Evolutionary conservation across 805 yeast species (phyloP).

Genomic region (Starmerella davenportii): DNA sequence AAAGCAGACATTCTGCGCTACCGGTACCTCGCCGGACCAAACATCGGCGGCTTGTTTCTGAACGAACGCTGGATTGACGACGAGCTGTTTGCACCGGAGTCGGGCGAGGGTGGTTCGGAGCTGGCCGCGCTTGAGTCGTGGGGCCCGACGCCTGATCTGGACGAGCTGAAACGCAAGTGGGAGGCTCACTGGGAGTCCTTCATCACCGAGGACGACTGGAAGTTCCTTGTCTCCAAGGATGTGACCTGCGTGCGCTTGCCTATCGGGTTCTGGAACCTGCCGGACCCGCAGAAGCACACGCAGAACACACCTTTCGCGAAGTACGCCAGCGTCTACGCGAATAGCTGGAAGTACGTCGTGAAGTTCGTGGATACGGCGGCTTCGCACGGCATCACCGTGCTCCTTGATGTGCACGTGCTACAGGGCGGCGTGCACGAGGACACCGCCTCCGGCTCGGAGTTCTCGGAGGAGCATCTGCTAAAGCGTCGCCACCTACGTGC

Average conservation of each 20-base stretch:
- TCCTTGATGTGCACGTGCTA: slow-evolving; percentile 73
- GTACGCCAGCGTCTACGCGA: slow-evolving; percentile 38
- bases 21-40: slow-evolving; percentile 56
- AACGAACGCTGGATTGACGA: slow-evolving; percentile 65
- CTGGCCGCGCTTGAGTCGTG: slow-evolving; percentile 47
- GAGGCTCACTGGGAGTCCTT: slow-evolving; percentile 52
- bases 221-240: slow-evolving; percentile 45
- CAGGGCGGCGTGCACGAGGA: slow-evolving; percentile 87
- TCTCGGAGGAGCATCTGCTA: slow-evolving; percentile 53
- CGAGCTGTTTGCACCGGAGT: slow-evolving; percentile 38
- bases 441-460: slow-evolving; percentile 61
- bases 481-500: slow-evolving; percentile 21
- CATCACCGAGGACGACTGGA: slow-evolving; percentile 57
- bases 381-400: slow-evolving; percentile 44
- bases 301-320: slow-evolving; percentile 45
- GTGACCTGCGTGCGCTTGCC: slow-evolving; percentile 78
- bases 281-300: slow-evolving; percentile 31
- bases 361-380: slow-evolving; percentile 42
- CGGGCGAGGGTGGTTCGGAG: slow-evolving; percentile 37
- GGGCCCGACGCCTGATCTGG: slow-evolving; percentile 30
- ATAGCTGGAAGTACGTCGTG: slow-evolving; percentile 55
- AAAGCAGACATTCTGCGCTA: slow-evolving; percentile 18
- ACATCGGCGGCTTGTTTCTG: slow-evolving; percentile 66
- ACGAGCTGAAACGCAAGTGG: slow-evolving; percentile 32
- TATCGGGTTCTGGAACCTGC: slow-evolving; percentile 79